Evolutionary conservation across 345 rosid genomes (phyloP).

Genomic region (Sapria himalayana): DNA sequence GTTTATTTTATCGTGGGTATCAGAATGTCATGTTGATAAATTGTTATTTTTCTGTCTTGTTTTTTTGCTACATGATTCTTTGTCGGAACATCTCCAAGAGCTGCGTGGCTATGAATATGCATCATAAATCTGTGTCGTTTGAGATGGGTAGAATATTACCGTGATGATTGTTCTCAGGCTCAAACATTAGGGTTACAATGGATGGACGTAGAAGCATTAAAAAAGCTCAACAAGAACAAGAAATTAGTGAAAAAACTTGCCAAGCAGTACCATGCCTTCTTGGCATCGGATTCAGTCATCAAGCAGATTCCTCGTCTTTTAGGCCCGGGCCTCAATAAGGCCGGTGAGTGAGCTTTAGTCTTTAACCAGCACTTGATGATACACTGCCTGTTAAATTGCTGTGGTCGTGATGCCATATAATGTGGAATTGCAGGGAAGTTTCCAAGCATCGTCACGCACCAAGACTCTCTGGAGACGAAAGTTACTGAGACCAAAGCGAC

Average conservation of each 20-base stretch:
- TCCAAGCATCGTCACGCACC: slow-evolving; percentile 19
- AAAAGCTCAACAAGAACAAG: slow-evolving; percentile 24
- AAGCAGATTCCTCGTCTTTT: slow-evolving; percentile 26
- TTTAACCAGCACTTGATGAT: no score
- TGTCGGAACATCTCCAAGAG: no score
- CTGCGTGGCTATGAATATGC: no score
- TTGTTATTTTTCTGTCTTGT: no score
- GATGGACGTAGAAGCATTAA: slow-evolving; percentile 22
- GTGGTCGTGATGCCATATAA: no score
- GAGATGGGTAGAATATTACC: no score
- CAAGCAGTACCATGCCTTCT: slow-evolving; percentile 18
- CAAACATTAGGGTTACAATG: slow-evolving; percentile 12
- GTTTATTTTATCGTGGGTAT: no score
- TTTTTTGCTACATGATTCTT: no score
- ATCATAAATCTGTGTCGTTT: no score
- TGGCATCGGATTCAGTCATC: slow-evolving; percentile 23
- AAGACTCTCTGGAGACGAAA: slow-evolving; percentile 17
- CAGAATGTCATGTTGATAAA: no score
- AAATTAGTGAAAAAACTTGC: slow-evolving; percentile 23
- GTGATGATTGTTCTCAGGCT: no score
- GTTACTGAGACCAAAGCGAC: slow-evolving; percentile 17
- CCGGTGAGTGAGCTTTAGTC: slow-evolving; percentile 22
- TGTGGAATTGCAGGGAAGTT: slow-evolving; percentile 14
- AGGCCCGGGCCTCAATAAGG: slow-evolving; percentile 29
- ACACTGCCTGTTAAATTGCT: no score